A percentile compares a stretch with the other conserved stretches of the same genome.
These are phyloP conservation scores for Candida tetrigidarum DNA, from an alignment of 1,139 yeast genomes.

Conservation along the genomic window DNA sequence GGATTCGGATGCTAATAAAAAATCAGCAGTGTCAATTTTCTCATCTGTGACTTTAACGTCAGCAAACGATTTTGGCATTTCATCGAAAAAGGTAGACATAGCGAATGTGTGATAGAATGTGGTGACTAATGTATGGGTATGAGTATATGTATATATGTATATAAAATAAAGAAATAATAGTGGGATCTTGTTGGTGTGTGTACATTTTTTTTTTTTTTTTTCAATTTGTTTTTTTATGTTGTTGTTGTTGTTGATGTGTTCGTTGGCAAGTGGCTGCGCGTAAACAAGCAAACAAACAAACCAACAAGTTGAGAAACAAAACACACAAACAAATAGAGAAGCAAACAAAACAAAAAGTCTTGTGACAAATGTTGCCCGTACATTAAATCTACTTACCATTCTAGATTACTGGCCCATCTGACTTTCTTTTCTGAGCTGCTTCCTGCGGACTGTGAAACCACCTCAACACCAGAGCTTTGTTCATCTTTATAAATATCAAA, in stretches of 20 bases:
- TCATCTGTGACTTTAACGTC: slow-evolving; percentile 71
- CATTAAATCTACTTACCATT: slow-evolving; percentile 40
- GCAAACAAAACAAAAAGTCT: background rate
- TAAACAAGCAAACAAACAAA: background rate
- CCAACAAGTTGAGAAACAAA: too few species aligned
- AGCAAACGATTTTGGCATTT: slow-evolving; percentile 70
- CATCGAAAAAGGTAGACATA: slow-evolving; percentile 79
- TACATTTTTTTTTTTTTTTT: slow-evolving; percentile 7
- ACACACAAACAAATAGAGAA: too few species aligned
- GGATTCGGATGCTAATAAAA: slow-evolving; percentile 84
- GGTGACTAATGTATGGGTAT: background rate
- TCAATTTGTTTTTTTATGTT: slow-evolving; percentile 4
- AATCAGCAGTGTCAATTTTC: slow-evolving; percentile 73
- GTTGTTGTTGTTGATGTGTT: slow-evolving; percentile 16
- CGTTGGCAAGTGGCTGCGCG: background rate
- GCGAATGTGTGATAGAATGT: slow-evolving; percentile 14
- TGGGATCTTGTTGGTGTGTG: too few species aligned
- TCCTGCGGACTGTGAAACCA: slow-evolving; percentile 11
- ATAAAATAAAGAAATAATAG: too few species aligned
- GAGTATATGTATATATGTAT: too few species aligned
- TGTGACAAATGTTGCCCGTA: background rate
- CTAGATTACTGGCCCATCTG: slow-evolving; percentile 57
- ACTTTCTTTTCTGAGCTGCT: slow-evolving; percentile 24
- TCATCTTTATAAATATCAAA: slow-evolving; percentile 26
- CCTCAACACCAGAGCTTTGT: slow-evolving; percentile 20